A percentile compares a stretch with the other conserved stretches of the same genome.
Conservation (phyloP, 371 early-diverging fungal genomes). For the Zopfochytrium polystomum region DNA sequence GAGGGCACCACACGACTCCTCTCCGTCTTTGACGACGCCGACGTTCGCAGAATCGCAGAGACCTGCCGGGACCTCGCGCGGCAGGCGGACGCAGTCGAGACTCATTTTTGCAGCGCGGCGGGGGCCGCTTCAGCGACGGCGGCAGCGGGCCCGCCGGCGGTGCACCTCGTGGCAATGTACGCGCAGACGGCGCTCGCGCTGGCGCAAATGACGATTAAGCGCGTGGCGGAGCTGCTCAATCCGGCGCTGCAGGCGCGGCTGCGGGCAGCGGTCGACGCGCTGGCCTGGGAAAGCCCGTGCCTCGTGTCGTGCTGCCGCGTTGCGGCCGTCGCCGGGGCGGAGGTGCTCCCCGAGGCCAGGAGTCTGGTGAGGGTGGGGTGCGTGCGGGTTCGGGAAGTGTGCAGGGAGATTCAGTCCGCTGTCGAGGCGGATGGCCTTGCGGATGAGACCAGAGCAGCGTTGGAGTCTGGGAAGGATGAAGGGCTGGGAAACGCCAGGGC, state of each 20-base stretch:
- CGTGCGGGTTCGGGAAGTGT: no score
- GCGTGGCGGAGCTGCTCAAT: slow-evolving; percentile 41
- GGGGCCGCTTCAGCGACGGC: not conserved
- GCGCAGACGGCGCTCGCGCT: slow-evolving; percentile 37
- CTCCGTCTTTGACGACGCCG: slow-evolving; percentile 44
- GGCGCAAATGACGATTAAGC: slow-evolving; percentile 38
- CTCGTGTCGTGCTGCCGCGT: slow-evolving; percentile 35
- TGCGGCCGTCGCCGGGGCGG: no score
- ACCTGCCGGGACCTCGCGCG: slow-evolving; percentile 12
- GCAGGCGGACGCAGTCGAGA: slow-evolving; percentile 1
- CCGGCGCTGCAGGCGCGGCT: slow-evolving; percentile 35
- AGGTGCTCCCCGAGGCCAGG: no score
- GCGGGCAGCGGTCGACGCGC: slow-evolving; percentile 25
- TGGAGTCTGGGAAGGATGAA: no score
- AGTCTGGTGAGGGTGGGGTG: no score
- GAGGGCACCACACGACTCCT: slow-evolving; percentile 43
- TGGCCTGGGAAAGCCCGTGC: slow-evolving; percentile 38
- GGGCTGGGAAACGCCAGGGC: no score
- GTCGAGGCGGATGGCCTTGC: no score
- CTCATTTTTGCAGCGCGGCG: not conserved
- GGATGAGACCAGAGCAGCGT: no score
- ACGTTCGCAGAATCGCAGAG: slow-evolving; percentile 42
- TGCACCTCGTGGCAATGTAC: slow-evolving; percentile 17
- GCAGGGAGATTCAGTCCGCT: no score
- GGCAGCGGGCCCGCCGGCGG: not conserved